phyloP scores from a whole-genome alignment of 148 eudicot species.

The Persicaria tinctoria region DNA sequence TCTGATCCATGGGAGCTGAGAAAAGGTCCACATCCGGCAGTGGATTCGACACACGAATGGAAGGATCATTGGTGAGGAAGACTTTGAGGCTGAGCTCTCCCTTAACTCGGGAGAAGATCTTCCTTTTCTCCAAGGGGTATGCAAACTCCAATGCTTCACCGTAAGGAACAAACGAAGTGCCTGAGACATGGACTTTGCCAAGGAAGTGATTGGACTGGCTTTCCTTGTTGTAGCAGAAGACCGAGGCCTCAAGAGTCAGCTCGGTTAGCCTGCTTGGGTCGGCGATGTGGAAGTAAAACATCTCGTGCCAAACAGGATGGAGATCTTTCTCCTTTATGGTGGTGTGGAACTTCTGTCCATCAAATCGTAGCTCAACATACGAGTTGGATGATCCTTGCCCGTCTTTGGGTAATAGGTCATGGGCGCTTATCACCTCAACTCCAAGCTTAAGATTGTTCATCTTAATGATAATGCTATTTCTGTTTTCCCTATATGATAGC shows the following conservation, averaged over 20 bases:
- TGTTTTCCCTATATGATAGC: neutral
- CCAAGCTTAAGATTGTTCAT: slow-evolving; percentile 78
- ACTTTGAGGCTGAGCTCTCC: slow-evolving; percentile 88
- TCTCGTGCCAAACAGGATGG: slow-evolving; percentile 77
- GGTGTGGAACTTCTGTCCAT: slow-evolving; percentile 60
- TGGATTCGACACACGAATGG: slow-evolving; percentile 35
- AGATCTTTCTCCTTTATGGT: slow-evolving; percentile 65
- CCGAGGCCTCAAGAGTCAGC: slow-evolving; percentile 54
- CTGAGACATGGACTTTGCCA: slow-evolving; percentile 58
- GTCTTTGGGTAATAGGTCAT: slow-evolving; percentile 60
- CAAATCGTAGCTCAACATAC: slow-evolving; percentile 74
- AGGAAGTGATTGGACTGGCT: slow-evolving; percentile 41
- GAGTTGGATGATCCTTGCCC: slow-evolving; percentile 69
- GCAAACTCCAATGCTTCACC: slow-evolving; percentile 59
- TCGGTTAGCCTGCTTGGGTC: slow-evolving; percentile 46
- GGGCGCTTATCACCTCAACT: slow-evolving; percentile 80
- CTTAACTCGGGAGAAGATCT: slow-evolving; percentile 20
- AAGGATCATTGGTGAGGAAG: slow-evolving; percentile 60
- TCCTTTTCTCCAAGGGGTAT: slow-evolving; percentile 67
- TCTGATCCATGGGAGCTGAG: neutral
- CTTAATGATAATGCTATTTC: no score
- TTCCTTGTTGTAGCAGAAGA: slow-evolving; percentile 35
- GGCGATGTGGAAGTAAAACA: slow-evolving; percentile 66
- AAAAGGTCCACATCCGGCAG: slow-evolving; percentile 13
- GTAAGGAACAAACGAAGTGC: slow-evolving; percentile 64